Conservation (phyloP, 495 filamentous ascomycete species). For the Daldinia decipiens region DNA sequence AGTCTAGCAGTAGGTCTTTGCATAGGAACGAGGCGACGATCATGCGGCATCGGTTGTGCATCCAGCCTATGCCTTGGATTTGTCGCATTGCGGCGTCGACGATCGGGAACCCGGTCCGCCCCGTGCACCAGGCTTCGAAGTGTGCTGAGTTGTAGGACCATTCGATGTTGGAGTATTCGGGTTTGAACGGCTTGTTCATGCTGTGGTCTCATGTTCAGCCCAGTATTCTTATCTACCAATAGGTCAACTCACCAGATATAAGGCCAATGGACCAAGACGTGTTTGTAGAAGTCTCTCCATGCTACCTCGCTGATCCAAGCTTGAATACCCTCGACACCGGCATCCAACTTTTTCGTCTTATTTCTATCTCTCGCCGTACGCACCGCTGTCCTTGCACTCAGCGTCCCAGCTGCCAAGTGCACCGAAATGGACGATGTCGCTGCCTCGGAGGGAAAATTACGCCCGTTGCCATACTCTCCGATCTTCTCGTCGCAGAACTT, state of each 20-base stretch:
- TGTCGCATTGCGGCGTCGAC: slow-evolving; percentile 95
- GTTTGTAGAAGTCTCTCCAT: slow-evolving; percentile 94
- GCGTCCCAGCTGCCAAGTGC: slow-evolving; percentile 79
- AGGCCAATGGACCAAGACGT: slow-evolving; percentile 87
- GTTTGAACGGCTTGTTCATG: slow-evolving; percentile 95
- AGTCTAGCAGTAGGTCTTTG: slow-evolving; percentile 89
- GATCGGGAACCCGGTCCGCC: slow-evolving; percentile 84
- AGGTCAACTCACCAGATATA: slow-evolving; percentile 74
- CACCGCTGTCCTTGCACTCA: slow-evolving; percentile 82
- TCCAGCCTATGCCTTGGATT: slow-evolving; percentile 73
- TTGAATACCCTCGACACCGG: slow-evolving; percentile 72
- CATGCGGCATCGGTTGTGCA: slow-evolving; percentile 95
- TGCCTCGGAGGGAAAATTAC: slow-evolving; percentile 68
- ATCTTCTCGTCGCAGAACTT: slow-evolving; percentile 78
- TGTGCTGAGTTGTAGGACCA: slow-evolving; percentile 78
- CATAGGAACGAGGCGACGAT: slow-evolving; percentile 85
- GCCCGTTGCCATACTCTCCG: slow-evolving; percentile 65
- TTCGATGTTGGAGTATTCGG: slow-evolving; percentile 80
- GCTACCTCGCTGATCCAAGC: slow-evolving; percentile 89
- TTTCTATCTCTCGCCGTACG: slow-evolving; percentile 72
- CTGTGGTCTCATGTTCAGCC: slow-evolving; percentile 51
- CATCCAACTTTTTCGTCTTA: slow-evolving; percentile 72
- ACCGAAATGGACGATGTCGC: slow-evolving; percentile 80
- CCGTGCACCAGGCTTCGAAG: slow-evolving; percentile 80
- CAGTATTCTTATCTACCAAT: neutral